Evolutionary conservation across 495 filamentous ascomycete genomes (phyloP).

Genomic region (Tricharina praecox): DNA sequence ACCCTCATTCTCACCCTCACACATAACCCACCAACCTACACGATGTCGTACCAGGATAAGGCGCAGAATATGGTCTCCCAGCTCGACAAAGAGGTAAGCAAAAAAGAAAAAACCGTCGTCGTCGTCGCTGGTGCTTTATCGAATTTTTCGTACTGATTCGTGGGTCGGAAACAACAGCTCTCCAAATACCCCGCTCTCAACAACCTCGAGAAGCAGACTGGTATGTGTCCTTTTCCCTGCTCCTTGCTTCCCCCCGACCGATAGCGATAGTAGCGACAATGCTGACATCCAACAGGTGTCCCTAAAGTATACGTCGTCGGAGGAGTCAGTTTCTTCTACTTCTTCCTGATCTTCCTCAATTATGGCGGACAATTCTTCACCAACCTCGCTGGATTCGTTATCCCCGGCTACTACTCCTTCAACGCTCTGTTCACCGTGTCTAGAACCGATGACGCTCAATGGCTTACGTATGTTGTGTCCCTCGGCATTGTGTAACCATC

Average conservation of each 20-base stretch:
- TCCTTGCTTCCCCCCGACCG: neutral
- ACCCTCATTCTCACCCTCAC: neutral
- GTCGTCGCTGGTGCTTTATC: constrained; percentile 2
- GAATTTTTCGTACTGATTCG: constrained; percentile 8
- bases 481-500: neutral
- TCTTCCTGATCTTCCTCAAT: constrained; percentile 99
- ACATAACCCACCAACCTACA: neutral
- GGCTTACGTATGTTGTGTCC: constrained; percentile 40
- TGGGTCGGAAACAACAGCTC: constrained; percentile 44
- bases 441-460: constrained; percentile 85
- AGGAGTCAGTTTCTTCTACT: constrained; percentile 67
- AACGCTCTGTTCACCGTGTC: constrained; percentile 66
- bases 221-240: constrained; percentile 22
- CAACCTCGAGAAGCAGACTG: constrained; percentile 93
- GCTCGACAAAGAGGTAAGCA: constrained; percentile 85
- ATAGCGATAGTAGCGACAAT: neutral
- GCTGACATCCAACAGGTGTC: constrained; percentile 29
- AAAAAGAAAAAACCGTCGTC: neutral
- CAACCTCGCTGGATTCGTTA: constrained; percentile 84
- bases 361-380: constrained; percentile 92
- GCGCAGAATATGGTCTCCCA: constrained; percentile 72
- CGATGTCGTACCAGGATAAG: constrained; percentile 73
- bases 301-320: constrained; percentile 94
- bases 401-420: constrained; percentile 93
- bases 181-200: constrained; percentile 88